Conservation (phyloP, 345 rosid genomes). For the Limnanthes douglasii region DNA sequence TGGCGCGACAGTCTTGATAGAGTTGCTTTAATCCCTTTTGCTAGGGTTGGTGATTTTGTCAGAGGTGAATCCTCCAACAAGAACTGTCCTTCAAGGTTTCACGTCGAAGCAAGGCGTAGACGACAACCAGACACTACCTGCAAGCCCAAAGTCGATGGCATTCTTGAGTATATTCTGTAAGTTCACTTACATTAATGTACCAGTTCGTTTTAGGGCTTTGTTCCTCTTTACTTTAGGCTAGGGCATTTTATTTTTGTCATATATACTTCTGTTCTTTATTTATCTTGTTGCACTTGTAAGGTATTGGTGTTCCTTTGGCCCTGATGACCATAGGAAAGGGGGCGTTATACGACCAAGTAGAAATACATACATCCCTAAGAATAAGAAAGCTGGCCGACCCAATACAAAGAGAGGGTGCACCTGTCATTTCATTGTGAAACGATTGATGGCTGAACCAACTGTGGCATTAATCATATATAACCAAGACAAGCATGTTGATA, state of each 20-base stretch:
- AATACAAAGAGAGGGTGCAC: slow-evolving; percentile 92
- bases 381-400: slow-evolving; percentile 88
- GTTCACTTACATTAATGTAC: too few relatives aligned
- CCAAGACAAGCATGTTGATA: slow-evolving; percentile 82
- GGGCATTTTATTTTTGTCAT: background rate
- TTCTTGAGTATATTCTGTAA: slow-evolving; percentile 91
- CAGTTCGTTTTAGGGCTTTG: too few relatives aligned
- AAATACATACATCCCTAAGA: slow-evolving; percentile 62
- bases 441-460: slow-evolving; percentile 78
- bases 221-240: background rate
- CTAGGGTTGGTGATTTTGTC: slow-evolving; percentile 88
- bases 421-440: slow-evolving; percentile 94
- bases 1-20: slow-evolving; percentile 87
- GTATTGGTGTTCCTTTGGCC: slow-evolving; percentile 99
- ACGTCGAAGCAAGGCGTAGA: slow-evolving; percentile 87
- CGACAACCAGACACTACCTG: slow-evolving; percentile 30
- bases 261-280: background rate
- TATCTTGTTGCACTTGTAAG: slow-evolving; percentile 13
- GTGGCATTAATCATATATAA: slow-evolving; percentile 81
- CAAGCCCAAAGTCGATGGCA: slow-evolving; percentile 91
- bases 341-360: slow-evolving; percentile 81
- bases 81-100: slow-evolving; percentile 89
- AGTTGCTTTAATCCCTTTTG: slow-evolving; percentile 77
- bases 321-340: slow-evolving; percentile 89
- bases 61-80: slow-evolving; percentile 74